These are phyloP conservation scores for Stromatinia cepivora DNA, from an alignment of 2,329 filamentous ascomycete genomes.

Conservation along the genomic window DNA sequence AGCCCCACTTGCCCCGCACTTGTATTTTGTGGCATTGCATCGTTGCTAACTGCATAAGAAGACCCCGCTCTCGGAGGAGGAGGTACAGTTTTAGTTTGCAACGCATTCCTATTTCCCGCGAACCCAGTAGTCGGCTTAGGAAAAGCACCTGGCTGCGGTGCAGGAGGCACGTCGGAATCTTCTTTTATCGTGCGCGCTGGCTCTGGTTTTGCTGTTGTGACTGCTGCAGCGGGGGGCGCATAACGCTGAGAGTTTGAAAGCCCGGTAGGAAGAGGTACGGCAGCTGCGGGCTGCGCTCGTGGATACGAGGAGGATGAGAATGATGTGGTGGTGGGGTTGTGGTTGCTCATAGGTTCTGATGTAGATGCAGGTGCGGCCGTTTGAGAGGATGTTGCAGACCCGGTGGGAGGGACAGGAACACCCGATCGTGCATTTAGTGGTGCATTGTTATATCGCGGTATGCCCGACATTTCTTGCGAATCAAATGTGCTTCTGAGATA, in stretches of 20 bases:
- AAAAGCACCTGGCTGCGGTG: conserved; percentile 58
- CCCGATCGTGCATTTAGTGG: conserved; percentile 55
- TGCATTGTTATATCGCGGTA: conserved; percentile 59
- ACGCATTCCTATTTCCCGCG: conserved; percentile 26
- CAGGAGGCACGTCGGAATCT: conserved; percentile 47
- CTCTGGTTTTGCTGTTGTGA: conserved; percentile 2
- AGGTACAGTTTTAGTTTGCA: conserved; percentile 34
- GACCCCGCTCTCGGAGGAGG: conserved; percentile 52
- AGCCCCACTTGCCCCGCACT: neutral
- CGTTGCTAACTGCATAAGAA: neutral
- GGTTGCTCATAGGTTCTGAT: conserved; percentile 27
- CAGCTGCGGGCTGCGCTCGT: conserved; percentile 51
- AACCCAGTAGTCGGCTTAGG: conserved; percentile 45
- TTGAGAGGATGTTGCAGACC: conserved; percentile 44
- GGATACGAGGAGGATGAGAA: conserved; percentile 42
- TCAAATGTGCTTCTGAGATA: neutral
- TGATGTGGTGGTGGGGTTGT: conserved; percentile 38
- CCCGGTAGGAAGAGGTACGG: conserved; percentile 36
- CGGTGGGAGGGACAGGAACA: conserved; percentile 27
- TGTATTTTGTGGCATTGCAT: neutral
- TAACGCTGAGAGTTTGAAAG: conserved; percentile 30
- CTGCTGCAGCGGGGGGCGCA: conserved; percentile 37
- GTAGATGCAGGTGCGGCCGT: conserved; percentile 42
- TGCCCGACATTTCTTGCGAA: conserved; percentile 54
- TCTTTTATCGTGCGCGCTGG: conserved; percentile 48